Base-by-base conservation (phyloP, 441 rosid genomes). In the Populus hybrid region DNA sequence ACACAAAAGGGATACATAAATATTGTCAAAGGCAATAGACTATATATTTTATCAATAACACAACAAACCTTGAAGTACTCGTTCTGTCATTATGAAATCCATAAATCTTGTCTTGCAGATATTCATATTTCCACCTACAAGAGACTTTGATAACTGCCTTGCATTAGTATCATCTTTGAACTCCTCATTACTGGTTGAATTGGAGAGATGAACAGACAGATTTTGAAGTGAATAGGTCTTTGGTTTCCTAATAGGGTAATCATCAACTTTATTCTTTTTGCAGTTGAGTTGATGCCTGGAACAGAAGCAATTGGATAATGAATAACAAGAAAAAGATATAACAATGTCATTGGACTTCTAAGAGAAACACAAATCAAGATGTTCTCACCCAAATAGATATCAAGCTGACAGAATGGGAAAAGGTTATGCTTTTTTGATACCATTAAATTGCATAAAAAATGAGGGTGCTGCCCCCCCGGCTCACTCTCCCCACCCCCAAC, bases 61-160 rank as follows among this genome's bases (percentile, higher is more conserved):
- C 63, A 59, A 73, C 84, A 76, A 28, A 96, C 98, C 96, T 86
- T 91, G 95, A 87, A 88, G 77, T 34, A 85, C 83, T 78, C 83
- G 90, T 36, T 96, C 97, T 38, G 83, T 75, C 70, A 72, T 88
- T 72, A 63, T 36, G 84, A 90, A 88, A 73, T 88, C 89, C 72
- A 91, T 72, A 76, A 90, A 75, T 87, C 98, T 91, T 23, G 82
- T 90, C 91, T 94, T 94, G 92, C 82, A 85, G 61, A 83, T 84
- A 82, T 94, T 96, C 86, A 87, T 86, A 84, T 89, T 93, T 76
- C 98, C 99, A 82, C 93, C 90, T 18, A 91, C 69, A 76, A 94
- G 82, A 35, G 97, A 96, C 86, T 92, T 96, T 4, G 98, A 93
- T 76, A 96, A 86, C 59, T 83, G 81, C 77, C 76, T 85, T 24